A percentile compares a stretch with the other conserved stretches of the same genome.
These are phyloP conservation scores for Coemansia sp. DNA, from an alignment of 192 early-diverging fungal species.

Conservation along the genomic window DNA sequence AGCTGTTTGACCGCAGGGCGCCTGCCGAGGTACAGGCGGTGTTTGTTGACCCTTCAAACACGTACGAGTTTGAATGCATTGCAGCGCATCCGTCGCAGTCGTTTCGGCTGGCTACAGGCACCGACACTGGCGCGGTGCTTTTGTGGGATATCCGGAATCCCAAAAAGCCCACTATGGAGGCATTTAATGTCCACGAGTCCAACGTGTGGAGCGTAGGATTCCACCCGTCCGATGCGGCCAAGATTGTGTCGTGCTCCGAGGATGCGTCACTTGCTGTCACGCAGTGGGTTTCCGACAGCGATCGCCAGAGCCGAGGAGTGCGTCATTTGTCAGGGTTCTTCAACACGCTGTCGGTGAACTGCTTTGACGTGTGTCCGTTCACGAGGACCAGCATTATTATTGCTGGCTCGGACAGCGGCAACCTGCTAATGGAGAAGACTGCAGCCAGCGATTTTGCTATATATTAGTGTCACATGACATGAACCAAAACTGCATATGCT, in stretches of 20 bases:
- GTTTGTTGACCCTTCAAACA: slow-evolving; percentile 27
- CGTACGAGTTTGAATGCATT: slow-evolving; percentile 39
- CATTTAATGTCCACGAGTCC: slow-evolving; percentile 34
- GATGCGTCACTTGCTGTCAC: slow-evolving; percentile 47
- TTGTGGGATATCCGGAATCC: slow-evolving; percentile 50
- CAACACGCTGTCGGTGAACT: slow-evolving; percentile 46
- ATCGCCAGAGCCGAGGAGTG: slow-evolving; percentile 4
- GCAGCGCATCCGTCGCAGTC: slow-evolving; percentile 52
- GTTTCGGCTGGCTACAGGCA: slow-evolving; percentile 46
- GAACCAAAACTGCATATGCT: not conserved
- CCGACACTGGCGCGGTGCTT: slow-evolving; percentile 31
- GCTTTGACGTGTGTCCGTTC: slow-evolving; percentile 46
- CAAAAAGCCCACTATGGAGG: slow-evolving; percentile 27
- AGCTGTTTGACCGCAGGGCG: slow-evolving; percentile 46
- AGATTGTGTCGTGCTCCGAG: slow-evolving; percentile 52
- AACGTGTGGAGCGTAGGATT: slow-evolving; percentile 48
- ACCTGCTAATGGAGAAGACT: slow-evolving; percentile 35
- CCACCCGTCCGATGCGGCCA: slow-evolving; percentile 30
- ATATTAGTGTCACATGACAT: slow-evolving; percentile 5
- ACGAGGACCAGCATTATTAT: slow-evolving; percentile 35
- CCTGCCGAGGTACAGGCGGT: slow-evolving; percentile 26
- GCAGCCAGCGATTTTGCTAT: slow-evolving; percentile 16
- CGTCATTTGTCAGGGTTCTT: slow-evolving; percentile 35
- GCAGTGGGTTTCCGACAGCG: slow-evolving; percentile 24
- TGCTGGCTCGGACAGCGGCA: slow-evolving; percentile 53